A percentile compares a stretch with the other conserved stretches of the same genome.
phyloP scores from a whole-genome alignment of 257 asterid genomes.

The Penstemon davidsonii region DNA sequence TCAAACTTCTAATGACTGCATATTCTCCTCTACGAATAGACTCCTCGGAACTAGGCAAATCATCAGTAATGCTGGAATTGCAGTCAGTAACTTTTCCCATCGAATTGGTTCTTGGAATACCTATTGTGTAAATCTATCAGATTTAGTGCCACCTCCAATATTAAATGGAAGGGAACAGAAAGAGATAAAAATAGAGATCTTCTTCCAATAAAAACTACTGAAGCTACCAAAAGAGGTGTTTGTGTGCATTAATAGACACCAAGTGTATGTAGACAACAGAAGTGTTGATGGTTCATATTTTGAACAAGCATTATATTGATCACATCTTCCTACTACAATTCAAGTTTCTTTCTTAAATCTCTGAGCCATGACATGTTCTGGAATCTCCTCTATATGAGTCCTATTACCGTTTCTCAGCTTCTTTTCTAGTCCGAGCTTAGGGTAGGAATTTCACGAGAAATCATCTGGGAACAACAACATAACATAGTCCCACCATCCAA shows the following conservation, averaged over 20 bases:
- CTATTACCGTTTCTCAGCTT: not conserved
- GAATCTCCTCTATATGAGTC: not conserved
- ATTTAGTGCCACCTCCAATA: constrained; percentile 17
- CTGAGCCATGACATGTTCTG: constrained; percentile 2
- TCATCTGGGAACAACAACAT: not conserved
- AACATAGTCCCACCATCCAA: too few species aligned
- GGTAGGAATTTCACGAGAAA: not conserved
- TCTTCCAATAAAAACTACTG: not conserved
- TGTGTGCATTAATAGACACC: constrained; percentile 11
- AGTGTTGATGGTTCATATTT: not conserved
- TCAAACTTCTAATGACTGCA: constrained; percentile 90
- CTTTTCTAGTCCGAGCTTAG: not conserved
- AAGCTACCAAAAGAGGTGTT: constrained; percentile 5
- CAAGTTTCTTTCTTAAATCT: constrained; percentile 12
- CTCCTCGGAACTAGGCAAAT: constrained; percentile 75
- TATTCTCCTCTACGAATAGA: constrained; percentile 93
- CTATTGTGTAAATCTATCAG: constrained; percentile 44
- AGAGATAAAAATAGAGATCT: constrained; percentile 12
- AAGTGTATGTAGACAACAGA: constrained; percentile 12
- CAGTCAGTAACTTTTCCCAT: constrained; percentile 80
- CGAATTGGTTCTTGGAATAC: constrained; percentile 75
- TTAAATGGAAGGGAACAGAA: constrained; percentile 30
- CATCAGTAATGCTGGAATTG: constrained; percentile 54
- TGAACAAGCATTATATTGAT: not conserved
- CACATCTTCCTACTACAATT: not conserved